A percentile compares a stretch with the other conserved stretches of the same genome.
Conservation (phyloP, 1,284 basidiomycete genomes). For the Moesziomyces sp. region DNA sequence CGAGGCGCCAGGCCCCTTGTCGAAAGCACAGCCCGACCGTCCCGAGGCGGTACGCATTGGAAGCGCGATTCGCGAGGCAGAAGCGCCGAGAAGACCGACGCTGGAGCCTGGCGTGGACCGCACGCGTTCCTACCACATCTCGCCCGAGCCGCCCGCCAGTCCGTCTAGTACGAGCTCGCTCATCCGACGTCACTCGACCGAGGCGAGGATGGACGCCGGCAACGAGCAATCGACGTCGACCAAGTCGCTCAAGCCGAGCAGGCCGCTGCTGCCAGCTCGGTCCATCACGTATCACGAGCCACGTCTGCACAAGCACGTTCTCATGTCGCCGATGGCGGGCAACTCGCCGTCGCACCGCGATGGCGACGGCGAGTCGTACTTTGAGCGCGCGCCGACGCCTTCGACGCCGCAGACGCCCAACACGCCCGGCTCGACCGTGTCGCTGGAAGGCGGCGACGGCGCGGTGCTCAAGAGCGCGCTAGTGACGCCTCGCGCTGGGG, state of each 20-base stretch:
- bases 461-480: constrained; percentile 70
- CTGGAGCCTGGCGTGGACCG: constrained; percentile 29
- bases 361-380: constrained; percentile 43
- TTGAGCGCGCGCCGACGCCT: constrained; percentile 34
- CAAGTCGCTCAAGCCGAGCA: constrained; percentile 15
- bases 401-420: constrained; percentile 67
- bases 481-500: constrained; percentile 12
- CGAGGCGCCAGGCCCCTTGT: constrained; percentile 6
- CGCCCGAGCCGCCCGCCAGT: constrained; percentile 51
- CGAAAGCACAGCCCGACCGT: constrained; percentile 1
- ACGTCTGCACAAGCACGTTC: constrained; percentile 54
- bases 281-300: constrained; percentile 66
- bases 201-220: constrained; percentile 44
- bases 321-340: constrained; percentile 53
- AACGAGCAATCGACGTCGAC: constrained; percentile 14
- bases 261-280: constrained; percentile 57
- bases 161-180: constrained; percentile 33
- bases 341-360: constrained; percentile 22
- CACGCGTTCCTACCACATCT: constrained; percentile 52
- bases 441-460: constrained; percentile 70
- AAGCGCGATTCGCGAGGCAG: constrained; percentile 1
- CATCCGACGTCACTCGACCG: constrained; percentile 60
- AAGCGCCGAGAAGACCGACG: constrained; percentile 11
- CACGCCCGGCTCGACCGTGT: constrained; percentile 68
- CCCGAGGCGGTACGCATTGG: background rate